A percentile compares a stretch with the other conserved stretches of the same genome.
Evolutionary conservation across 495 filamentous ascomycete genomes (phyloP).

Genomic region (Acidomyces sp.): DNA sequence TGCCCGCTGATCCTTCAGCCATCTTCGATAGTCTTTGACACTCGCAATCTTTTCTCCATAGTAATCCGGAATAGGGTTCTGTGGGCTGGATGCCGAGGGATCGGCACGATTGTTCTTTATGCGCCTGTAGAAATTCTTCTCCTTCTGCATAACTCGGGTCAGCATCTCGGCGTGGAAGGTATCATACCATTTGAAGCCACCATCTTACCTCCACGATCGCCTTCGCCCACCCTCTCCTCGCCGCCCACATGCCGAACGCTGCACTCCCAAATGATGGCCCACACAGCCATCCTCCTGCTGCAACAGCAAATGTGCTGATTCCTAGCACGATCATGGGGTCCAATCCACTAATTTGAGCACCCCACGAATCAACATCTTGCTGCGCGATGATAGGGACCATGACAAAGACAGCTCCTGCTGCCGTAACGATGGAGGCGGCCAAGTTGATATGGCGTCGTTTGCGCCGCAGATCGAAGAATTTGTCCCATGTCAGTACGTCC

Average conservation of each 20-base stretch:
- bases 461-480: slow-evolving; percentile 80
- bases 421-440: slow-evolving; percentile 53
- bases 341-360: slow-evolving; percentile 48
- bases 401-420: slow-evolving; percentile 40
- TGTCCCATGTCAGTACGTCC: slow-evolving; percentile 66
- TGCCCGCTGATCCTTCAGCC: slow-evolving; percentile 95
- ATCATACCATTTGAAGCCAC: no score
- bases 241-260: slow-evolving; percentile 55
- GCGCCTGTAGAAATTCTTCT: slow-evolving; percentile 76
- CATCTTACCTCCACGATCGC: slow-evolving; percentile 57
- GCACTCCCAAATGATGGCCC: slow-evolving; percentile 68
- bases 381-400: slow-evolving; percentile 52
- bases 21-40: slow-evolving; percentile 77
- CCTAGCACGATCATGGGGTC: slow-evolving; percentile 81
- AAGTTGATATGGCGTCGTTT: slow-evolving; percentile 73
- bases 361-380: slow-evolving; percentile 56
- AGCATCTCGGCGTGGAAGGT: no score
- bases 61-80: slow-evolving; percentile 62
- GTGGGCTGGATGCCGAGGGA: slow-evolving; percentile 52
- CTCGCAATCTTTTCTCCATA: slow-evolving; percentile 94
- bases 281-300: slow-evolving; percentile 68
- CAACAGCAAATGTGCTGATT: slow-evolving; percentile 55
- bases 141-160: slow-evolving; percentile 51
- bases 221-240: slow-evolving; percentile 48
- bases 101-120: slow-evolving; percentile 86